phyloP scores from a whole-genome alignment of 2,329 filamentous ascomycete species.

The Beauveria sp. region DNA sequence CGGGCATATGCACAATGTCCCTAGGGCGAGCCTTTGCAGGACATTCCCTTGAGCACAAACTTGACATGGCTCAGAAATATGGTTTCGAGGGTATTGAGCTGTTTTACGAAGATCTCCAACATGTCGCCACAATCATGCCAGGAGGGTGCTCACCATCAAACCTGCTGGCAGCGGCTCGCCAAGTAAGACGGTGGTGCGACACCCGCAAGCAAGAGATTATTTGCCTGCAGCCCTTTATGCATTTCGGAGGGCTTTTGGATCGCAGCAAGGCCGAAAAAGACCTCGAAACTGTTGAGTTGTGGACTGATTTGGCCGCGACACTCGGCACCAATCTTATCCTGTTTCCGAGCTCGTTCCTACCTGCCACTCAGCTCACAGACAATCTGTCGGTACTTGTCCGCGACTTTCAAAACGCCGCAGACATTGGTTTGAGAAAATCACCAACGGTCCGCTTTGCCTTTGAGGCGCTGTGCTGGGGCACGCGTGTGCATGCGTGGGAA shows the following conservation, averaged over 20 bases:
- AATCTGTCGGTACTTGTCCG: slow-evolving; percentile 48
- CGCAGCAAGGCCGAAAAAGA: slow-evolving; percentile 47
- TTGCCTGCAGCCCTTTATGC: slow-evolving; percentile 67
- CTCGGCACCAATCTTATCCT: slow-evolving; percentile 65
- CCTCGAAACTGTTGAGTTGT: slow-evolving; percentile 57
- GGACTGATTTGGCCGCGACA: slow-evolving; percentile 58
- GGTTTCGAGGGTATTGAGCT: slow-evolving; percentile 66
- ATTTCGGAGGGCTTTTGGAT: slow-evolving; percentile 68
- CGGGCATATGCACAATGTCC: slow-evolving; percentile 70
- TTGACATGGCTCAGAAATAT: slow-evolving; percentile 57
- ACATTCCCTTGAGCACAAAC: slow-evolving; percentile 59
- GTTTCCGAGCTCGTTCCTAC: slow-evolving; percentile 65
- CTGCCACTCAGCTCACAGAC: slow-evolving; percentile 33
- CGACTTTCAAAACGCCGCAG: slow-evolving; percentile 57
- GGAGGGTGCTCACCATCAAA: slow-evolving; percentile 25
- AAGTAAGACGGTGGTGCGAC: slow-evolving; percentile 50
- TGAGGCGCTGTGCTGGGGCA: slow-evolving; percentile 65
- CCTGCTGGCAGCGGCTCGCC: slow-evolving; percentile 49
- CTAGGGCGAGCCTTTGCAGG: slow-evolving; percentile 62
- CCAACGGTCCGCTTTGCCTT: slow-evolving; percentile 60
- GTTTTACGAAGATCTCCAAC: slow-evolving; percentile 68
- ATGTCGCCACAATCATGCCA: slow-evolving; percentile 42
- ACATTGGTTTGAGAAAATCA: slow-evolving; percentile 49
- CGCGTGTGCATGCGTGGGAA: slow-evolving; percentile 62
- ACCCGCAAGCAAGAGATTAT: slow-evolving; percentile 50